Conservation (phyloP, 1,284 basidiomycete species). For the Ceraceosorus guamensis region DNA sequence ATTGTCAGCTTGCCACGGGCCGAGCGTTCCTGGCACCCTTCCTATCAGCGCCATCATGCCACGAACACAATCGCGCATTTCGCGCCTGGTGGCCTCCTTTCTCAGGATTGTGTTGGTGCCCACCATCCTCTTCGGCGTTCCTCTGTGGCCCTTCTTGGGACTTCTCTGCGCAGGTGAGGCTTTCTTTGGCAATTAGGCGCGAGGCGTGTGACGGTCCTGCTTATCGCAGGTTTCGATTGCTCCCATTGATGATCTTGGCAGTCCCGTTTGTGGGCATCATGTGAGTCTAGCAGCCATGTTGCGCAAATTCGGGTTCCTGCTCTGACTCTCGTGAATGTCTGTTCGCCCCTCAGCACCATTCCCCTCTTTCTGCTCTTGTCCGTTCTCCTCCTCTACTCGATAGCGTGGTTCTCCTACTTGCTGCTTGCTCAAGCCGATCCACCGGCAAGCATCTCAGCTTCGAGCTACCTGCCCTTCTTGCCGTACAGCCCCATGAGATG, state of each 20-base stretch:
- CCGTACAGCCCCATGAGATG: slow-evolving; percentile 41
- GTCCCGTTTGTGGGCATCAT: slow-evolving; percentile 36
- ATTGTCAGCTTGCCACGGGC: too few relatives aligned
- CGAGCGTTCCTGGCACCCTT: too few relatives aligned
- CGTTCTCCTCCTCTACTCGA: slow-evolving; percentile 36
- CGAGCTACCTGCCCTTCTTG: slow-evolving; percentile 30
- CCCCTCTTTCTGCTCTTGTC: slow-evolving; percentile 42
- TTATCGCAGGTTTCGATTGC: too few relatives aligned
- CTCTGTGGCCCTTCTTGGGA: slow-evolving; percentile 34
- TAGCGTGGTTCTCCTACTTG: slow-evolving; percentile 47
- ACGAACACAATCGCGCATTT: too few relatives aligned
- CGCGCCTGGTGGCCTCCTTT: slow-evolving; percentile 4
- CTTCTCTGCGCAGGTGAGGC: slow-evolving; percentile 18
- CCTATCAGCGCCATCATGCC: too few relatives aligned
- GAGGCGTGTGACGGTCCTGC: too few relatives aligned
- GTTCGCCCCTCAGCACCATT: slow-evolving; percentile 23
- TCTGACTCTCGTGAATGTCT: background rate
- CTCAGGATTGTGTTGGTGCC: slow-evolving; percentile 20
- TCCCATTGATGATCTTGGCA: background rate
- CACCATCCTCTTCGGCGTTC: slow-evolving; percentile 25
- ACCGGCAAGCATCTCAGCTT: slow-evolving; percentile 15
- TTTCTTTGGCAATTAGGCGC: background rate
- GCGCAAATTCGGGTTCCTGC: background rate
- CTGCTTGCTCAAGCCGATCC: slow-evolving; percentile 41
- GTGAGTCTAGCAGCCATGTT: slow-evolving; percentile 3